Conservation (phyloP, 345 rosid species). For the Passiflora organensis region DNA sequence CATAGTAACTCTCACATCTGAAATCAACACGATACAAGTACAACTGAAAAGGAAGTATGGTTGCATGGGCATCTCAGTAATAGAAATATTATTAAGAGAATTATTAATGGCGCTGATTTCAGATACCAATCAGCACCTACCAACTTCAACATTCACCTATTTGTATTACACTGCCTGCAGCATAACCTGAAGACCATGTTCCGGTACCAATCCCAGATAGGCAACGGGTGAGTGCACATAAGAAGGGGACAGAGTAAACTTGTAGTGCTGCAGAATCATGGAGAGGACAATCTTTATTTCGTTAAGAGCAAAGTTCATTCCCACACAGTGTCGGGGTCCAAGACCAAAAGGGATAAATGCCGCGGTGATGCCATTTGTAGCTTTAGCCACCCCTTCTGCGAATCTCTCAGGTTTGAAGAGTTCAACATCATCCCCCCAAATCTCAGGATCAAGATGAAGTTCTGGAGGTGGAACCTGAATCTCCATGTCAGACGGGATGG, state of each 20-base stretch:
- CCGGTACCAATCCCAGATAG: slow-evolving; percentile 4
- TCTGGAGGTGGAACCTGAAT: background rate
- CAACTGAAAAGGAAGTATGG: too few species aligned
- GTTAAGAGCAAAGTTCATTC: slow-evolving; percentile 10
- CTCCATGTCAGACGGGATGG: background rate
- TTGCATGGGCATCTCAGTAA: too few species aligned
- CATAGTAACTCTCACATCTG: too few species aligned
- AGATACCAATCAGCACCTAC: too few species aligned
- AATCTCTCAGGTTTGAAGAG: slow-evolving; percentile 19
- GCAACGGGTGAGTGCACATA: slow-evolving; percentile 14
- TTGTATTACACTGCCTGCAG: background rate
- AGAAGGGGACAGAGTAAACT: slow-evolving; percentile 9
- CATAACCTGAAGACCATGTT: slow-evolving; percentile 6
- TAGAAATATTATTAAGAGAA: too few species aligned
- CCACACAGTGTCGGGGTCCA: slow-evolving; percentile 15
- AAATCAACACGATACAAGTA: too few species aligned
- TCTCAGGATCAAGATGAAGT: slow-evolving; percentile 9
- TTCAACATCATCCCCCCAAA: slow-evolving; percentile 19
- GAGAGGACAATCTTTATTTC: slow-evolving; percentile 15
- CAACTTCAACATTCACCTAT: too few species aligned
- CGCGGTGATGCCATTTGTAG: slow-evolving; percentile 2
- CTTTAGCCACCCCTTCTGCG: slow-evolving; percentile 19
- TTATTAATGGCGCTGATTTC: too few species aligned
- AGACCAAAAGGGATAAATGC: slow-evolving; percentile 13
- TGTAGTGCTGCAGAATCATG: slow-evolving; percentile 16